Evolutionary conservation across 192 early-diverging fungal species (phyloP), one percentile per base, ranked within the genome.

Genomic region (Chytriomyces sp.): DNA sequence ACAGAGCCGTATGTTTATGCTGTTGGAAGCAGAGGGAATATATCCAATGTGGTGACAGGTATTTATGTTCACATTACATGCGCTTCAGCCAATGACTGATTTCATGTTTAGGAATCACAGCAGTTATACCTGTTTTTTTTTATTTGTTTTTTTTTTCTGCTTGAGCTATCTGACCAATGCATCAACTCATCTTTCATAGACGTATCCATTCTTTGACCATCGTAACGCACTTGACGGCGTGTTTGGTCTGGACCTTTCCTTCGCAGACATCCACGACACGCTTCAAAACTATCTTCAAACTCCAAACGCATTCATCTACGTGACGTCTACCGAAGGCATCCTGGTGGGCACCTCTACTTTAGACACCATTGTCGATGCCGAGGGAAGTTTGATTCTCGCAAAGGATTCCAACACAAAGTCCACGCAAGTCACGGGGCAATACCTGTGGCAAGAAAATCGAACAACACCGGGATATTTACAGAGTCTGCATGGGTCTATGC

Each of bases 1-100:
- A 64, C 62, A 11, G 62, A 64, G 5, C 62, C 62, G 23, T 64
- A 64, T 24, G 11, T 64, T 20, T 64, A 28, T 64, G 62, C 62
- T 16, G 13, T 10, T 16, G 57, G 57, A n/a, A 24, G 24, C 5
- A 35, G 23, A 13, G 62, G 62, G 3, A 20, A 64, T 6, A 64
- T 35, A 28, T 20, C 23, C n/a, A 35, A 35, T 7, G 62, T 35
- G 23, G 11, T 11, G 11, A 35, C 35, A 35, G 35, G 35, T 35
- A 35, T 35, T 35, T 35, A 35, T 35, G 35, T n/a, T n/a, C n/a
- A n/a, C n/a, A n/a, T n/a, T n/a, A n/a, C n/a, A n/a, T n/a, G n/a
- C n/a, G n/a, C n/a, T 24, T 28, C n/a, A 28, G 50, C 18, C 8
- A 20, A 20, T 2, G 35, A 35, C 35, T 35, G 35, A 35, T 35